Conservation (phyloP, 495 filamentous ascomycete species). For the Pseudevernia furfuracea region DNA sequence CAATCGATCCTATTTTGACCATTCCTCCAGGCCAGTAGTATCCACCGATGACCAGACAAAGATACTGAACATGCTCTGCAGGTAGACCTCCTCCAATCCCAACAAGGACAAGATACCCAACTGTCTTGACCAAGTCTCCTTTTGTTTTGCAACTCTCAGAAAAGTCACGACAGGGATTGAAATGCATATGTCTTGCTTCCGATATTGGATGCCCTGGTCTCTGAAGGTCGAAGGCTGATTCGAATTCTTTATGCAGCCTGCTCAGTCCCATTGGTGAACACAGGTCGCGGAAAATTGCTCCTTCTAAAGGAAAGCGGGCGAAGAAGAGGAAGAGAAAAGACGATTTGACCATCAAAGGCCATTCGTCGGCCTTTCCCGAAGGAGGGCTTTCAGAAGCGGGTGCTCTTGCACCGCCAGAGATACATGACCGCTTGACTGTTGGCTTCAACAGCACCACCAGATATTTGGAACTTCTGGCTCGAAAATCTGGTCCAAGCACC, state of each 20-base stretch:
- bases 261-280: constrained; percentile 50
- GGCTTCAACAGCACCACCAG: constrained; percentile 52
- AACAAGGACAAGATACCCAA: background rate
- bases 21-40: constrained; percentile 25
- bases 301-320: constrained; percentile 47
- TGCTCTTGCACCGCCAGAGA: background rate
- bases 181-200: background rate
- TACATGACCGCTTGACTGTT: constrained; percentile 44
- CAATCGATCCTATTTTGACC: background rate
- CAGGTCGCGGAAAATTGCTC: constrained; percentile 37
- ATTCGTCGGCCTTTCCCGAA: background rate
- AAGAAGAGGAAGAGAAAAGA: constrained; percentile 28
- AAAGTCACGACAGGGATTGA: background rate
- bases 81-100: constrained; percentile 15
- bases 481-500: constrained; percentile 5
- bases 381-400: background rate
- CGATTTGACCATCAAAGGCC: constrained; percentile 6
- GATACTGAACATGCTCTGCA: constrained; percentile 31
- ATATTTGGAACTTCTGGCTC: constrained; percentile 41
- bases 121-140: background rate
- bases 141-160: background rate
- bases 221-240: background rate
- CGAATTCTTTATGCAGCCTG: constrained; percentile 34
- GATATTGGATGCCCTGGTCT: background rate
- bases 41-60: constrained; percentile 23